Percentiles rank a stretch among this genome's conserved stretches.
phyloP scores from a whole-genome alignment of 768 basidiomycete species.

The Russula sp. region DNA sequence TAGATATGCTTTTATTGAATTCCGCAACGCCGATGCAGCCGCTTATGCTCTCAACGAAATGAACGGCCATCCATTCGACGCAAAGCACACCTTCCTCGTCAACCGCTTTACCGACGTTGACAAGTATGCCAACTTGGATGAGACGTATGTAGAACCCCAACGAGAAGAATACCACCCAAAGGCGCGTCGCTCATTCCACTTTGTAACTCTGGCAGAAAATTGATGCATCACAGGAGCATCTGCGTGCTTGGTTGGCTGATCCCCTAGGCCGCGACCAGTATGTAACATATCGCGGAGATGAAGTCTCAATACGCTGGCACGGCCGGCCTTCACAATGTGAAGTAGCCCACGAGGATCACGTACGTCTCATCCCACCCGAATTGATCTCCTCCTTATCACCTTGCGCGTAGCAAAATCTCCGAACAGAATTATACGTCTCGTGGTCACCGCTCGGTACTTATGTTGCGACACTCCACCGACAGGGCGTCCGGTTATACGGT shows the following conservation, averaged over 20 bases:
- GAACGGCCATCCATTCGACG: conserved; percentile 79
- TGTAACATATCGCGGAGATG: conserved; percentile 87
- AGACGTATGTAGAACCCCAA: conserved; percentile 71
- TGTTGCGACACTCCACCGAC: conserved; percentile 87
- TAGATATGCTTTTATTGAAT: conserved; percentile 82
- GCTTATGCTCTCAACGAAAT: conserved; percentile 57
- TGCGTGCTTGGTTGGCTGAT: conserved; percentile 93
- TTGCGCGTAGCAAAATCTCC: conserved; percentile 48
- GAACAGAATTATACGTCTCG: conserved; percentile 94
- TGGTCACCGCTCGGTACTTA: conserved; percentile 98
- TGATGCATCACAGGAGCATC: conserved; percentile 65
- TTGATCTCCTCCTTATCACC: conserved; percentile 2
- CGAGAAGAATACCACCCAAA: conserved; percentile 67
- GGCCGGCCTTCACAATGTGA: conserved; percentile 86
- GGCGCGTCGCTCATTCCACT: conserved; percentile 38
- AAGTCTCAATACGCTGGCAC: conserved; percentile 89
- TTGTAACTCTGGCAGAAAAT: not conserved
- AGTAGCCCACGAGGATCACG: conserved; percentile 66
- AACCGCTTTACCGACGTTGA: conserved; percentile 91
- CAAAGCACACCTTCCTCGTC: conserved; percentile 76
- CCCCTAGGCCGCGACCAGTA: conserved; percentile 92
- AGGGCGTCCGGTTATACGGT: conserved; percentile 95
- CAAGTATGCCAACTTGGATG: conserved; percentile 67
- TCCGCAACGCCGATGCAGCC: conserved; percentile 65
- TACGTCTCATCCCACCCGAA: conserved; percentile 33